phyloP scores from a whole-genome alignment of 2,329 filamentous ascomycete genomes.

The Diaporthe vexans region DNA sequence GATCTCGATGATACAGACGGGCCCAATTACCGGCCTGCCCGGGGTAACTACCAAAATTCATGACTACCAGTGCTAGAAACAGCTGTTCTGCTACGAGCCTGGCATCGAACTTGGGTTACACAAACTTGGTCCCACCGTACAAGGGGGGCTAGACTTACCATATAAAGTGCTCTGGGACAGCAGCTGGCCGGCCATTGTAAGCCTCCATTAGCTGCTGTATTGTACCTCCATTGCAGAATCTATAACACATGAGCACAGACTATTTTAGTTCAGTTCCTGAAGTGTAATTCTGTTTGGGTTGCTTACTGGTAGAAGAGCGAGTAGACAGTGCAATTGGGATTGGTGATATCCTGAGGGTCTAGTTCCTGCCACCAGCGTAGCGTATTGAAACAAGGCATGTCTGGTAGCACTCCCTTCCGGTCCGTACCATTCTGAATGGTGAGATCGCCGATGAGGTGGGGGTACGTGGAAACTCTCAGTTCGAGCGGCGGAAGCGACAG shows the following conservation, averaged over 20 bases:
- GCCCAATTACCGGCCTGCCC: neutral
- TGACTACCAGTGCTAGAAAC: neutral
- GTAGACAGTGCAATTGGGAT: neutral
- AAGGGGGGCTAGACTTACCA: neutral
- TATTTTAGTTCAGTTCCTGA: no score
- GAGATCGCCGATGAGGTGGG: neutral
- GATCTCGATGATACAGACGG: slow-evolving; percentile 4
- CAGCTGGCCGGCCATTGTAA: neutral
- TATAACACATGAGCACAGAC: neutral
- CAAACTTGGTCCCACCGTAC: no score
- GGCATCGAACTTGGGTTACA: neutral
- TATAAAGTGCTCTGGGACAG: neutral
- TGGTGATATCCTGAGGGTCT: neutral
- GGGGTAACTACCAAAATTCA: neutral
- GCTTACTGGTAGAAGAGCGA: slow-evolving; percentile 12
- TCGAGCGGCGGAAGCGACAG: neutral
- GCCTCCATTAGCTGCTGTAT: neutral
- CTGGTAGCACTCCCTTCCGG: neutral
- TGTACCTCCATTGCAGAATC: neutral
- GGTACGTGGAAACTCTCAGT: slow-evolving; percentile 1
- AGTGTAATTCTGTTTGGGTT: neutral
- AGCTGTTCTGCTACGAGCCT: slow-evolving; percentile 1
- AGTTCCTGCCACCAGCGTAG: slow-evolving; percentile 4
- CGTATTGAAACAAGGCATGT: neutral
- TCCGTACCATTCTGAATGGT: neutral